These are phyloP conservation scores for Ogataea pini DNA, from an alignment of 805 yeast species.

Conservation along the genomic window DNA sequence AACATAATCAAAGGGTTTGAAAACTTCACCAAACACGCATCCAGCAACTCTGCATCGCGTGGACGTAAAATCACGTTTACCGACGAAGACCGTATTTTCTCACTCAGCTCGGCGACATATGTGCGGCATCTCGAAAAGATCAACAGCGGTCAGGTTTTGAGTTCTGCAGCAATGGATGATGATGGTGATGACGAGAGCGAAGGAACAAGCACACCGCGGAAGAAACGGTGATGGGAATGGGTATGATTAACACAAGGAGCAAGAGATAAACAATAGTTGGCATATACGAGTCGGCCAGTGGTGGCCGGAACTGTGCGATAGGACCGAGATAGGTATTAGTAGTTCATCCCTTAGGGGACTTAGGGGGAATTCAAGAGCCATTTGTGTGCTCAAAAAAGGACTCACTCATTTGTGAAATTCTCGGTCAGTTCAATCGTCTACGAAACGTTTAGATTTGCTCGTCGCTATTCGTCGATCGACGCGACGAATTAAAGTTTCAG, in stretches of 20 bases:
- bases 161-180: conserved; percentile 18
- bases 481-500: neutral
- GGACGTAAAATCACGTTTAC: conserved; percentile 54
- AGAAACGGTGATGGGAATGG: conserved; percentile 17
- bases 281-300: neutral
- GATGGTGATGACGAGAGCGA: conserved; percentile 27
- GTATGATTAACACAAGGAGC: no score
- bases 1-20: conserved; percentile 93
- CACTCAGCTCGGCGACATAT: conserved; percentile 70
- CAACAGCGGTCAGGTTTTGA: conserved; percentile 30
- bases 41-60: conserved; percentile 33
- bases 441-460: no score
- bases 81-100: conserved; percentile 80
- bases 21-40: conserved; percentile 55
- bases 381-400: no score
- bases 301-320: no score
- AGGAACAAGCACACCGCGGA: conserved; percentile 21
- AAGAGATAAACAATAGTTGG: no score
- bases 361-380: no score
- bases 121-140: conserved; percentile 61
- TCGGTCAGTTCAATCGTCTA: no score
- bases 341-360: no score
- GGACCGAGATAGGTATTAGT: no score
- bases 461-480: conserved; percentile 13
- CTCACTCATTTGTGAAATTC: no score